Conservation (phyloP, 2,329 filamentous ascomycete genomes). For the Neocucurbitaria cava region DNA sequence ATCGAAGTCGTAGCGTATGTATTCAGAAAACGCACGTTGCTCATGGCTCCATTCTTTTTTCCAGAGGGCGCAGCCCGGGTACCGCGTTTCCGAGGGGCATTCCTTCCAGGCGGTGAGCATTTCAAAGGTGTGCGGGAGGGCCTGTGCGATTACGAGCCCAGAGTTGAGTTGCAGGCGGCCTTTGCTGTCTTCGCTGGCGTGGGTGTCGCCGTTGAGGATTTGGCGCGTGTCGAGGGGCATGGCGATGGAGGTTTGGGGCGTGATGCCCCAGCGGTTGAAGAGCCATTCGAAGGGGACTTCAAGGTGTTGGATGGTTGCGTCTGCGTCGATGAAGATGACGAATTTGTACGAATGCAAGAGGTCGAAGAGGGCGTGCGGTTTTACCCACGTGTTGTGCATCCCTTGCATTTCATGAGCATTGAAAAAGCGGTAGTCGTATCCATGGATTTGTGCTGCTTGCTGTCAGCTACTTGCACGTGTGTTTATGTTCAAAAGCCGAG, state of each 20-base stretch:
- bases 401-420: slow-evolving; percentile 44
- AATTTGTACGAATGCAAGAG: slow-evolving; percentile 50
- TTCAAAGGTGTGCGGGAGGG: slow-evolving; percentile 30
- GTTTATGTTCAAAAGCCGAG: not conserved
- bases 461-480: not conserved
- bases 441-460: slow-evolving; percentile 49
- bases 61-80: slow-evolving; percentile 37
- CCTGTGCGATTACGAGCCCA: slow-evolving; percentile 50
- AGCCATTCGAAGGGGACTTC: slow-evolving; percentile 57
- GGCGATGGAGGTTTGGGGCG: slow-evolving; percentile 49
- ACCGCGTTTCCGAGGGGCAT: slow-evolving; percentile 35
- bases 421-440: slow-evolving; percentile 55
- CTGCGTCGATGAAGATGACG: slow-evolving; percentile 55
- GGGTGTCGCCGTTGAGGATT: slow-evolving; percentile 13
- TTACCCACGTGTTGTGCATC: slow-evolving; percentile 52
- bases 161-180: slow-evolving; percentile 48
- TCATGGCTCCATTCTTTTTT: slow-evolving; percentile 40
- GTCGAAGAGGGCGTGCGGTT: slow-evolving; percentile 46
- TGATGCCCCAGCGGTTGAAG: slow-evolving; percentile 55
- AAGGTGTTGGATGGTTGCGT: slow-evolving; percentile 51
- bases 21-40: slow-evolving; percentile 44
- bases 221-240: slow-evolving; percentile 48
- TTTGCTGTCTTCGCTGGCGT: slow-evolving; percentile 45
- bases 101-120: slow-evolving; percentile 42
- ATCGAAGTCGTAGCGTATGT: slow-evolving; percentile 44